A percentile compares a stretch with the other conserved stretches of the same genome.
Evolutionary conservation across 2,329 filamentous ascomycete genomes (phyloP).

Genomic region (Aspergillus sp.): DNA sequence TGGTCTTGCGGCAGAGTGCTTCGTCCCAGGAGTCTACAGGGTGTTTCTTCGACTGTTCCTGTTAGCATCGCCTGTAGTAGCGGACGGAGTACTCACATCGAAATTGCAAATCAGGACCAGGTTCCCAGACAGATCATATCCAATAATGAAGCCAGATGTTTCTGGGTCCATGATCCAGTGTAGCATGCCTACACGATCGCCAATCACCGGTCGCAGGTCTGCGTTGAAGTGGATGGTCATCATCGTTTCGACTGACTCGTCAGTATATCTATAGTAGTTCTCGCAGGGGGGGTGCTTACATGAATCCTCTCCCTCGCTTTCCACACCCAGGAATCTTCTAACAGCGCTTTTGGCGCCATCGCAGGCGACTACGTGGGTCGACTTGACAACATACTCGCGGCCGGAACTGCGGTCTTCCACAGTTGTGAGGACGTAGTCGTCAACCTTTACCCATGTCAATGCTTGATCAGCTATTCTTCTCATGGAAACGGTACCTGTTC

Average conservation of each 20-base stretch:
- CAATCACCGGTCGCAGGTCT: conserved; percentile 39
- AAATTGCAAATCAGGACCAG: conserved; percentile 48
- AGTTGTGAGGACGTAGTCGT: conserved; percentile 25
- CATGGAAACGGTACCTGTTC: conserved; percentile 24
- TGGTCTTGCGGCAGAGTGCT: conserved; percentile 31
- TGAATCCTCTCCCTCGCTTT: conserved; percentile 45
- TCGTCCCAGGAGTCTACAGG: conserved; percentile 39
- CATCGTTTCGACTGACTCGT: conserved; percentile 42
- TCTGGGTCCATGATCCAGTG: conserved; percentile 48
- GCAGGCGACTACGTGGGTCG: conserved; percentile 36
- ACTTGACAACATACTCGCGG: conserved; percentile 27
- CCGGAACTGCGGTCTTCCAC: conserved; percentile 30
- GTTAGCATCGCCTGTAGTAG: background rate
- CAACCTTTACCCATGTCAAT: conserved; percentile 9
- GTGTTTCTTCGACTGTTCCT: conserved; percentile 29
- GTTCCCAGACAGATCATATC: conserved; percentile 43
- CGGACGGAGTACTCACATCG: conserved; percentile 29
- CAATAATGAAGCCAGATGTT: conserved; percentile 47
- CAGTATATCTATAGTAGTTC: background rate
- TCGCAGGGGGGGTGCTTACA: conserved; percentile 25
- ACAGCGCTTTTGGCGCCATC: conserved; percentile 37
- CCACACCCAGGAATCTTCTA: conserved; percentile 32
- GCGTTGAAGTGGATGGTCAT: conserved; percentile 50
- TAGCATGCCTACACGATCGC: conserved; percentile 43
- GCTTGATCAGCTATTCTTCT: too few relatives aligned